Base-by-base conservation (phyloP, 148 eudicot genomes). In the Polygonum aviculare region DNA sequence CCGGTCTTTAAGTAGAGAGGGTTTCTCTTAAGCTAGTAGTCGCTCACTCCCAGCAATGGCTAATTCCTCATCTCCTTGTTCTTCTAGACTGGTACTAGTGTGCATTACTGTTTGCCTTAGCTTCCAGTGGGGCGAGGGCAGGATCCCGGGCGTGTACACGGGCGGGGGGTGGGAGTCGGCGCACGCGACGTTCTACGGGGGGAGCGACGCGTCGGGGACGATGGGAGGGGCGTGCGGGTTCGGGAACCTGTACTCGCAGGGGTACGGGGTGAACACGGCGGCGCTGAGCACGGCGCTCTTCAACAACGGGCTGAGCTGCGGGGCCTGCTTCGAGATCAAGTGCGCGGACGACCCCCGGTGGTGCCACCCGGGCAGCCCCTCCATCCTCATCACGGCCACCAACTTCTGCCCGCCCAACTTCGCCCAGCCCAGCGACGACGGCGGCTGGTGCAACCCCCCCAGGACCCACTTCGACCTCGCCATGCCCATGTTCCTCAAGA, bases 381-480 rank as follows among this genome's bases (percentile, higher is more conserved):
- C 98, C 0, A 93, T 93, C 50, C 45, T 89, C 1, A 54, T 93
- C 52, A 93, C 98, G 0, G 98, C 96, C 10, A 93, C 98, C 16
- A 93, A 93, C 76, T 93, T 93, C 77, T 93, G 98, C 81, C 98
- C 98, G 0, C 98, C 98, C 0, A 93, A 93, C 76, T 91, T 33
- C 62, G 98, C 98, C 4, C 86, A 62, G 2, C 82, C 98, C 1
- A 89, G 63, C 63, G 98, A 93, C 81, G 83, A 91, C 57, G 98
- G 98, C 18, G 98, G 98, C 0, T 93, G 98, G 98, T 93, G 98
- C 79, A 93, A 93, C 87, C 98, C 98, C 0, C 98, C 98, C 9
- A 83, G 98, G 1, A 77, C 91, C 2, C 98, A 93, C 51, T 93
- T 93, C 74, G 98, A 93, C 78, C 90, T 93, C 36, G 92, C 98